Base-by-base conservation (phyloP, 1,284 basidiomycete genomes). In the Anthracocystis setariae region DNA sequence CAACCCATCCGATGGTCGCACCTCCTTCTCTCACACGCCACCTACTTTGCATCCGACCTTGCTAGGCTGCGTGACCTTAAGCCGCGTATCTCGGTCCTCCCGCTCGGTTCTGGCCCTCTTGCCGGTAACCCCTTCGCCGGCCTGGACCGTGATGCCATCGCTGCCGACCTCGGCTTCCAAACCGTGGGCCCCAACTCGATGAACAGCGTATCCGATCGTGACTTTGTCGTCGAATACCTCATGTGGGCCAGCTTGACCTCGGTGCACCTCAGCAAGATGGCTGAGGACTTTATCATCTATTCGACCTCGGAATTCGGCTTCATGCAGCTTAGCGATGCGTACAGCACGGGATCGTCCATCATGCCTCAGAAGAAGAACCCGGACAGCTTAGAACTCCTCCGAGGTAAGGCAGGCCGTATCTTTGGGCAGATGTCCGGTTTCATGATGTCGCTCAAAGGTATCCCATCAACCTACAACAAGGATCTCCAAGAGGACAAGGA, bases 351-450 rank as follows among this genome's bases (percentile, higher is more conserved):
- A 12, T 97, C 94, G 39, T 97, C 94, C 71, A 98, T 98, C 83
- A 98, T 98, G 95, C 95, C 95, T 2, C 95, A 98, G 83, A 98
- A 98, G 87, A 98, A 98, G 86, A 98, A 98, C 84, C 93, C 96
- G 18, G 95, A 98, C 84, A 96, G 93, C 27, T 86, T 96, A 46
- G 96, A 98, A 83, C 87, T 98, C 24, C 87, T 98, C 57, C 90
- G 95, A 64, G 95, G 95, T 73, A 98, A 98, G 85, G 89, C 91
- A 24, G 95, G 96, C 8, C 90, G 95, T 37, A 88, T 96, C 37
- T 96, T 97, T 84, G 95, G 95, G 66, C 91, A 93, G 53, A 94
- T 98, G 91, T 88, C 95, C n/a, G 95, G 95, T 5, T 97, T 98
- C 86, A 86, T 98, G 85, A 94, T 98, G 92, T 94, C 93, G 8